phyloP scores from a whole-genome alignment of 441 rosid species.

The Metrosideros polymorpha region DNA sequence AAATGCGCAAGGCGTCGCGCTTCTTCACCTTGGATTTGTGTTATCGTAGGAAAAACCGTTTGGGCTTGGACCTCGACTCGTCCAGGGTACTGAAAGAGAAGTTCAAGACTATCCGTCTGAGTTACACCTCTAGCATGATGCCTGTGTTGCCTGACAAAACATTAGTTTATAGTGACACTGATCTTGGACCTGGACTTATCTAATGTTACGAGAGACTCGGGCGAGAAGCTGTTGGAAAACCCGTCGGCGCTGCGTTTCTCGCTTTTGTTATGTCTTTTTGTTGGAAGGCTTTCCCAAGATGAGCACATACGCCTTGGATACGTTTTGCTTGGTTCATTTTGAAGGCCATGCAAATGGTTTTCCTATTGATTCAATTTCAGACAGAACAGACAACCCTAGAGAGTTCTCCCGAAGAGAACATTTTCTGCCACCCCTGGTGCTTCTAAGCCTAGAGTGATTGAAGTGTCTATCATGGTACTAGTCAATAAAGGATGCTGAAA shows the following conservation, averaged over 20 bases:
- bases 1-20: not conserved
- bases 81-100: not conserved
- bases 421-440: not conserved
- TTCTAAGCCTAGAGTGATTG: not conserved
- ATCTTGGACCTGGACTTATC: not conserved
- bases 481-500: not conserved
- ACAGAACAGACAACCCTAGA: not conserved
- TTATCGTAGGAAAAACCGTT: constrained; percentile 4
- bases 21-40: not conserved
- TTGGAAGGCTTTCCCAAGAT: not conserved
- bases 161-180: not conserved
- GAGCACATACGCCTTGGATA: not conserved
- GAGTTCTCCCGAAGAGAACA: not conserved
- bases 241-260: not conserved
- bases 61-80: not conserved
- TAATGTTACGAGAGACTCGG: not conserved
- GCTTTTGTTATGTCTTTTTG: not conserved
- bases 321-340: not conserved
- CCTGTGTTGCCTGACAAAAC: too few relatives aligned
- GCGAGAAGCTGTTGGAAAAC: constrained; percentile 1
- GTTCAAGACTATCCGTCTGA: not conserved
- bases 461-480: not conserved
- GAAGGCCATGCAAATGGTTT: not conserved
- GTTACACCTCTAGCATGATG: not conserved
- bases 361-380: not conserved